Base-by-base conservation (phyloP, 2,329 filamentous ascomycete species). In the Diaporthe sp. region DNA sequence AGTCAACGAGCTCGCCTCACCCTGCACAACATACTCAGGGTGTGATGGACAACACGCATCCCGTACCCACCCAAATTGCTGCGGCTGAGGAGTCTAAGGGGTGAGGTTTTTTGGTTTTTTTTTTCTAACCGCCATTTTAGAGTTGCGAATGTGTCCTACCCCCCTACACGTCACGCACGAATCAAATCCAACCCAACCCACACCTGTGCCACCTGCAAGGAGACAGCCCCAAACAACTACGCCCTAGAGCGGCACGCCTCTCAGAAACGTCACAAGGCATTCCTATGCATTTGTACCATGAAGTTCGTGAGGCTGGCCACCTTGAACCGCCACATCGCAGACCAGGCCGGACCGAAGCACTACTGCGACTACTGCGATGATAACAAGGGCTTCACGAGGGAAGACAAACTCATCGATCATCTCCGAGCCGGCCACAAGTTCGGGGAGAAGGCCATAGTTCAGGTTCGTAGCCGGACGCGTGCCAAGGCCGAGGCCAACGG, bases 81-180 rank as follows among this genome's bases (percentile, higher is more conserved):
- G 17, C 3, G 17, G 17, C 22, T 37, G 19, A 9, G 1, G 30
- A 1, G 5, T 0, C 1, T 12, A 17, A 1, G 2, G 55, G 55
- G 55, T 58, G 32, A 58, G 55, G 7, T 0, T 7, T n/a, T n/a
- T n/a, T n/a, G n/a, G n/a, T 3, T 58, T 58, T 58, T 58, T 39
- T 58, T 58, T 55, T 53, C 19, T 51, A 4, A 2, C 3, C 42
- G 42, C 17, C 22, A 22, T 17, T 15, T 25, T 10, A 9, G 32
- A 35, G n/a, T n/a, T n/a, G n/a, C n/a, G n/a, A n/a, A n/a, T n/a
- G n/a, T n/a, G n/a, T n/a, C n/a, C n/a, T n/a, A n/a, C 32, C 32
- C 32, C 5, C 5, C 32, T 35, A 4, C 32, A 5, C 5, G 32
- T 35, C 53, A 55, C 8, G 17, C 17, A 32, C 53, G 53, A 30